Evolutionary conservation across 1,139 yeast genomes (phyloP).

Genomic region (Nadsonia commutata): DNA sequence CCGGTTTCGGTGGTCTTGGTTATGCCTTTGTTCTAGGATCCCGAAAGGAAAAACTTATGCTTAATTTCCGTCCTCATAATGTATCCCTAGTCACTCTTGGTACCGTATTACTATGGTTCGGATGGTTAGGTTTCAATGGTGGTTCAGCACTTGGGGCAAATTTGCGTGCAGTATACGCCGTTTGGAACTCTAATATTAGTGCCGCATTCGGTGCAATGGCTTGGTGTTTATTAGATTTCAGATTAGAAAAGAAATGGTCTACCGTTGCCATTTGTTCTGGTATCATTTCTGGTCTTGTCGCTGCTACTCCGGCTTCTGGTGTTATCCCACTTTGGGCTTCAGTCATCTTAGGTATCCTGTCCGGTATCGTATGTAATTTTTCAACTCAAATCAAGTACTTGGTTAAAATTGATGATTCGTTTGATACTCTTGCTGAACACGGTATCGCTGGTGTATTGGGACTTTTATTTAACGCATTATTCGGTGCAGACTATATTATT

Average conservation of each 20-base stretch:
- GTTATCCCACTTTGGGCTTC: constrained; percentile 87
- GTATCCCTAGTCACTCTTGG: constrained; percentile 77
- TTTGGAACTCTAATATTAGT: constrained; percentile 80
- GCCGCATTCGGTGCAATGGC: constrained; percentile 87
- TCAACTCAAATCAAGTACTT: constrained; percentile 78
- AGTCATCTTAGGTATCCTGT: constrained; percentile 62
- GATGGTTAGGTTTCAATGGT: constrained; percentile 69
- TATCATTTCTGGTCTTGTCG: constrained; percentile 85
- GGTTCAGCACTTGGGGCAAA: constrained; percentile 54
- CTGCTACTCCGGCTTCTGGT: constrained; percentile 93
- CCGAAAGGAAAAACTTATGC: constrained; percentile 67
- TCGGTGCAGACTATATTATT: constrained; percentile 75
- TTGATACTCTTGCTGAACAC: constrained; percentile 96
- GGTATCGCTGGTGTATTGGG: constrained; percentile 93
- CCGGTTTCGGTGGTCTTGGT: constrained; percentile 46
- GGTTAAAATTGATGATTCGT: constrained; percentile 73
- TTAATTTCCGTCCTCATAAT: constrained; percentile 89
- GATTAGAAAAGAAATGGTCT: constrained; percentile 82
- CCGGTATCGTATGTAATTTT: constrained; percentile 81
- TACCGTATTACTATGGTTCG: constrained; percentile 52
- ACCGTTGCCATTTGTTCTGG: constrained; percentile 95
- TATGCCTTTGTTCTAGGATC: constrained; percentile 50
- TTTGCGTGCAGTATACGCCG: constrained; percentile 61
- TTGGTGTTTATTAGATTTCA: constrained; percentile 83
- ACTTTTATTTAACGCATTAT: constrained; percentile 69